Evolutionary conservation across 495 filamentous ascomycete genomes (phyloP).

Genomic region (Aspergillus diversus): DNA sequence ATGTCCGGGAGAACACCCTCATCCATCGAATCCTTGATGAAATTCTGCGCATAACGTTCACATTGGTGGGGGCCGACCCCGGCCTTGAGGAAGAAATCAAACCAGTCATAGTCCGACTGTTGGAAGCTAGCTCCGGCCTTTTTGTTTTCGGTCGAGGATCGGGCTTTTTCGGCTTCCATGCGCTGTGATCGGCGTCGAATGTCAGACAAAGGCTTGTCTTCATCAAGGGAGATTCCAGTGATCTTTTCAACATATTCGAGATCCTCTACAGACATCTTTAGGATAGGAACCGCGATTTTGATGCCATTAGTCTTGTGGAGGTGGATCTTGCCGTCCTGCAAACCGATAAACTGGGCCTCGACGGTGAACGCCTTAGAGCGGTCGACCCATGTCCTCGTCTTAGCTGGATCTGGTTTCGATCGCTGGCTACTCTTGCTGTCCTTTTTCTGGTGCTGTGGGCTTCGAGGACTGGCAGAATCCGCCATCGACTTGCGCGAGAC

Average conservation of each 20-base stretch:
- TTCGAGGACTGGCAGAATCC: conserved; percentile 57
- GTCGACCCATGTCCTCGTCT: conserved; percentile 92
- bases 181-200: conserved; percentile 55
- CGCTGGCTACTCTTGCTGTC: conserved; percentile 67
- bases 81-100: conserved; percentile 93
- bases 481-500: conserved; percentile 63
- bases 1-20: conserved; percentile 89
- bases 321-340: conserved; percentile 92
- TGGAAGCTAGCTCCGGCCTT: conserved; percentile 60
- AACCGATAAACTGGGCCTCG: conserved; percentile 93
- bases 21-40: conserved; percentile 91
- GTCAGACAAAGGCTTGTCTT: conserved; percentile 92
- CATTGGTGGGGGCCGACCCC: conserved; percentile 90
- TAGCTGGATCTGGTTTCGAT: conserved; percentile 81
- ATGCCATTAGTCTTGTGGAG: conserved; percentile 97
- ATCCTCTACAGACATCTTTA: conserved; percentile 94
- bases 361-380: conserved; percentile 94
- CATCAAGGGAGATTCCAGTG: conserved; percentile 88
- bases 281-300: conserved; percentile 93
- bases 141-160: conserved; percentile 32
- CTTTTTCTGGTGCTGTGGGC: conserved; percentile 70
- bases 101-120: conserved; percentile 87
- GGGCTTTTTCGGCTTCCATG: conserved; percentile 31
- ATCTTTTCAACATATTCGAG: conserved; percentile 89
- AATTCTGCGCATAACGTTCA: conserved; percentile 89